Percentiles rank a stretch among this genome's conserved stretches.
These are phyloP conservation scores for Citrullus amarus DNA, from an alignment of 306 rosid genomes.

Conservation along the genomic window DNA sequence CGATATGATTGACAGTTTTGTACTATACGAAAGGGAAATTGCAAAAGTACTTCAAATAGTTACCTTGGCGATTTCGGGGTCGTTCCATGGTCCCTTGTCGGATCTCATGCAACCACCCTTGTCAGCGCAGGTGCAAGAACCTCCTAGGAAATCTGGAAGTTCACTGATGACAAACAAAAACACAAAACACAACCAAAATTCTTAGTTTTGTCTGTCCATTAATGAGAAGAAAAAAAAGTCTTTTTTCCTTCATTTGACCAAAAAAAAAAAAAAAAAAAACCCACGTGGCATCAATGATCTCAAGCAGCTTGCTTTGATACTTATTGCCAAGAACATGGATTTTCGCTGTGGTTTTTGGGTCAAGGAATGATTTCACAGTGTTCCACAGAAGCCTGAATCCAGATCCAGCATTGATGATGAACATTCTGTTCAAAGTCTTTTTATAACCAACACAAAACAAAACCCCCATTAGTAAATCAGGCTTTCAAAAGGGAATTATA, in stretches of 20 bases:
- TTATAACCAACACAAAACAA: not conserved
- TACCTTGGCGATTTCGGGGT: constrained; percentile 63
- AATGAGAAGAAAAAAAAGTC: not conserved
- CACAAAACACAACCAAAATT: not conserved
- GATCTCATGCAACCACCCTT: constrained; percentile 97
- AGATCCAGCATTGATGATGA: constrained; percentile 93
- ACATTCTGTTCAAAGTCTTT: constrained; percentile 82
- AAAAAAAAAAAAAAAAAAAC: not conserved
- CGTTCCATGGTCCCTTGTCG: constrained; percentile 98
- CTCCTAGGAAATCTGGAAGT: constrained; percentile 89
- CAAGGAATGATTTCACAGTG: constrained; percentile 81
- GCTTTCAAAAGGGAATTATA: not conserved
- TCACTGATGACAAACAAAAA: constrained; percentile 37
- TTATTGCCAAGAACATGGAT: constrained; percentile 88
- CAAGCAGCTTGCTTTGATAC: constrained; percentile 91
- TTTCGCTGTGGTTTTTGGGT: constrained; percentile 83
- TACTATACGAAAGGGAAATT: too few relatives aligned
- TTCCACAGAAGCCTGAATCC: constrained; percentile 92
- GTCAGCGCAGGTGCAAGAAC: constrained; percentile 77
- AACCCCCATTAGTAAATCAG: not conserved
- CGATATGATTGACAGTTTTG: too few relatives aligned
- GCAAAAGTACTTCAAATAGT: too few relatives aligned
- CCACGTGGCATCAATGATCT: constrained; percentile 76
- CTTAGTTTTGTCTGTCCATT: not conserved
- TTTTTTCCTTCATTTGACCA: not conserved